Base-by-base conservation (phyloP, 2,329 filamentous ascomycete species). In the Mycosphaerella arachidis region DNA sequence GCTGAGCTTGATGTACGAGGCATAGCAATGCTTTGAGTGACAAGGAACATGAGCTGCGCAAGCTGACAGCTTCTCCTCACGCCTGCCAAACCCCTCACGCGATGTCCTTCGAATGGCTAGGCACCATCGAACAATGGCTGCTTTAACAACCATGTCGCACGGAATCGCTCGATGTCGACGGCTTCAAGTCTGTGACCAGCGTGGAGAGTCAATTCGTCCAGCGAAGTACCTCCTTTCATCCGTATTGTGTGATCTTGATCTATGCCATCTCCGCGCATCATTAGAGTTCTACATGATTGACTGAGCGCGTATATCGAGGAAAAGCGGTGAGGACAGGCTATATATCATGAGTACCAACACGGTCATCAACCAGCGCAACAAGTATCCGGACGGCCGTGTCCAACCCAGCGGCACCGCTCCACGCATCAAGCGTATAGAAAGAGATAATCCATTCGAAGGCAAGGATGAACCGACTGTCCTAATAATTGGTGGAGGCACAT, bases 401-500 rank as follows among this genome's bases (percentile, higher is more conserved):
- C 61, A 63, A 20, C 61, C 61, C 16, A 58, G 55, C 37, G 55
- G 55, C n/a, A 37, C 30, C 20, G 61, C 58, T 13, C 58, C 61
- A 10, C 58, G 55, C 24, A 53, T 56, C 24, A 60, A 58, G 30
- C 61, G 61, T 18, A 60, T 63, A n/a, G 61, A 63, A 20, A 27
- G 59, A 33, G 61, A 63, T 43, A 56, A 60, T 45, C 61, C 61
- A 1, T 56, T 56, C n/a, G 56, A 60, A 31, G 61, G 61, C 30
- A 60, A 58, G 24, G 53, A 56, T 12, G 63, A 66, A n/a, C 61
- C 59, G 9, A 64, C 64, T 9, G 56, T 68, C 10, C 59, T 68
- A 18, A 66, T 69, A 16, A 60, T 69, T 40, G 67, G 67, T 13
- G 67, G 64, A n/a, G 67, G 67, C 1, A 67, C 66, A 1, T 66